Percentiles rank a stretch among this genome's conserved stretches.
Evolutionary conservation across 192 early-diverging fungal species (phyloP).

Genomic region (Jimgerdemannia flammicorona): DNA sequence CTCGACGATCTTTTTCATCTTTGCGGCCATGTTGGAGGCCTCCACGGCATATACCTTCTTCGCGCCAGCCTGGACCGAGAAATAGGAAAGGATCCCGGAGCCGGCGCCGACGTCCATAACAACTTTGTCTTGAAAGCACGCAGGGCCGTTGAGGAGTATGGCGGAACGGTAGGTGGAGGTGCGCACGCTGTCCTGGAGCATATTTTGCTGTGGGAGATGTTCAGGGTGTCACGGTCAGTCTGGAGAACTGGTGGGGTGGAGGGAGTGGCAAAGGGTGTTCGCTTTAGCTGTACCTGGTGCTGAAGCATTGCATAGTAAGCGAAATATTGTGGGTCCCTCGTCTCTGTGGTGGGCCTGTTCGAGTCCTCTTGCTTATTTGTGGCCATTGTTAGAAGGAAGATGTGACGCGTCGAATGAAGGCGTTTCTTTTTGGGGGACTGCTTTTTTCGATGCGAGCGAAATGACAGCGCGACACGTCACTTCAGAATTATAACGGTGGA

Average conservation of each 20-base stretch:
- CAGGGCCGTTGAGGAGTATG: slow-evolving; percentile 74
- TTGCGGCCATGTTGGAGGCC: slow-evolving; percentile 90
- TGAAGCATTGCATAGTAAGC: slow-evolving; percentile 80
- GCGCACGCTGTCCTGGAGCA: slow-evolving; percentile 93
- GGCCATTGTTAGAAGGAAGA: not conserved
- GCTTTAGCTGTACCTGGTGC: slow-evolving; percentile 57
- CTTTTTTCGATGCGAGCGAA: not conserved
- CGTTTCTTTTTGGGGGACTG: not conserved
- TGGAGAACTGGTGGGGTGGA: not conserved
- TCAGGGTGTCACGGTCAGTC: slow-evolving; percentile 4
- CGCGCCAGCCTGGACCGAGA: slow-evolving; percentile 94
- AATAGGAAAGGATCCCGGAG: slow-evolving; percentile 93
- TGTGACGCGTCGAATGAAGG: not conserved
- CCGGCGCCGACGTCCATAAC: slow-evolving; percentile 96
- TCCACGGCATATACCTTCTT: slow-evolving; percentile 93
- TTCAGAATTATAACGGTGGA: not conserved
- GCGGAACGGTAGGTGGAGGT: slow-evolving; percentile 95
- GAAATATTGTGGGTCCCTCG: slow-evolving; percentile 67
- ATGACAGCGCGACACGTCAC: not conserved
- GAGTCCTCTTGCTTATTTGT: not conserved
- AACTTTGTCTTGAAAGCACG: slow-evolving; percentile 73
- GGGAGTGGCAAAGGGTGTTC: not conserved
- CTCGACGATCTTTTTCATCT: slow-evolving; percentile 80
- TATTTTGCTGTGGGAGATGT: slow-evolving; percentile 77
- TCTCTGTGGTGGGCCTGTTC: not conserved